Base-by-base conservation (phyloP, 2,329 filamentous ascomycete species). In the Tolypocladium pustulatum region DNA sequence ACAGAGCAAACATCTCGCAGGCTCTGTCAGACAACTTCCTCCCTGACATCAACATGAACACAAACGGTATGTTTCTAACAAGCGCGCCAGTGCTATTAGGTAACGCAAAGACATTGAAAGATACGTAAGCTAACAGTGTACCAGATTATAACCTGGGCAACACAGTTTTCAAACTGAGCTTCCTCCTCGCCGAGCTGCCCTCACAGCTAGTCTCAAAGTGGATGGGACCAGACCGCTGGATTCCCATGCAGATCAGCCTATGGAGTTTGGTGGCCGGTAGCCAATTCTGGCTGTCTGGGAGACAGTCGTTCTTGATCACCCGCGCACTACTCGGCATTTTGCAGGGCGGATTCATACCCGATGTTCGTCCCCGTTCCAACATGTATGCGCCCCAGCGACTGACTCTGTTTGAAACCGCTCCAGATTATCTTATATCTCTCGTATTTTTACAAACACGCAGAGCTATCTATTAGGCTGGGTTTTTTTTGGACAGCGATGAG, bases 371-470 rank as follows among this genome's bases (percentile, higher is more conserved):
- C 27, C 3, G 4, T 52, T 32, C 20, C 17, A 52, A 20, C 1
- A 9, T 17, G 65, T 15, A 58, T 5, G 52, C 49, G 15, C 13
- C 62, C 15, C 38, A 52, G 68, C 25, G 0, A 12, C 54, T 17
- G 57, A 51, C 34, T 9, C 8, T 20, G 27, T 20, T 15, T 10
- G 27, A 32, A 15, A 32, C 9, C 17, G 7, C 17, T 10, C 34
- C 10, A 58, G 41, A 56, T 64, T 25, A 57, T 60, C 10, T 73
- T 88, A 0, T 91, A 87, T 70, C 75, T 90, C 6, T 86, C 83
- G 4, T 91, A 91, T 70, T 92, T 87, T 71, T 92, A 91, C 73
- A 91, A 83, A 53, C 83, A 83, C 0, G 78, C 78, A 57, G 89
- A 91, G 68, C 75, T 92, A 0, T 86, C 88, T 0, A 79, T 81